These are phyloP conservation scores for Meyerozyma sp. DNA, from an alignment of 1,139 yeast genomes.

Conservation along the genomic window DNA sequence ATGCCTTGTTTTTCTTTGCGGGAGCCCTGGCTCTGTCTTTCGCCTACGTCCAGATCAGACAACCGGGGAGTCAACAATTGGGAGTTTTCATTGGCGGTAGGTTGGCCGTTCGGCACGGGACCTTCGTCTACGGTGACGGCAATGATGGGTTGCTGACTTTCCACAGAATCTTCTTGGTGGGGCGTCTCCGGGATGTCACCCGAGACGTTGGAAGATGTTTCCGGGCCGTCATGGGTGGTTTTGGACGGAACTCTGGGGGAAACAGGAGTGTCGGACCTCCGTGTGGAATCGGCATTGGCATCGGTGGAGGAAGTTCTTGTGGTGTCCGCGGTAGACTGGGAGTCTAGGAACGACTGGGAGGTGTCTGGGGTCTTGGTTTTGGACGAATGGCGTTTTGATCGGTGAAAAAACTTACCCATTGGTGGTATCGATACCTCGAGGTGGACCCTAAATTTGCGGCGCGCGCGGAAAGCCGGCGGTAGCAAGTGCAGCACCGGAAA, in stretches of 20 bases:
- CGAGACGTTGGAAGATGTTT: neutral
- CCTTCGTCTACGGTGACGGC: neutral
- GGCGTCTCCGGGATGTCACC: neutral
- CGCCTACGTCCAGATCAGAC: neutral
- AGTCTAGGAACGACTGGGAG: neutral
- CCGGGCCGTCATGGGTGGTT: neutral
- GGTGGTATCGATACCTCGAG: neutral
- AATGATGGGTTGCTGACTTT: neutral
- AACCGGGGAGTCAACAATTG: neutral
- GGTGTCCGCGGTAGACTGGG: neutral
- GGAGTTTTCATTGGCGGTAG: neutral
- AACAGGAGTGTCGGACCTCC: neutral
- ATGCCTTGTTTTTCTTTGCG: slow-evolving; percentile 9
- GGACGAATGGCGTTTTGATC: neutral
- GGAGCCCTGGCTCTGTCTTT: slow-evolving; percentile 2
- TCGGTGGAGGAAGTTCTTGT: neutral
- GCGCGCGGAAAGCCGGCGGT: neutral
- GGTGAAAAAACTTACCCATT: neutral
- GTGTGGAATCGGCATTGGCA: neutral
- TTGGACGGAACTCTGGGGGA: neutral
- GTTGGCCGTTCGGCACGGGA: neutral
- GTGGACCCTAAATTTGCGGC: neutral
- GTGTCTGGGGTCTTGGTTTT: neutral
- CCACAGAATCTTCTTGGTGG: neutral
- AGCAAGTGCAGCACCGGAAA: neutral